Base-by-base conservation (phyloP, 345 rosid genomes). In the Zanthoxylum bungeanum region DNA sequence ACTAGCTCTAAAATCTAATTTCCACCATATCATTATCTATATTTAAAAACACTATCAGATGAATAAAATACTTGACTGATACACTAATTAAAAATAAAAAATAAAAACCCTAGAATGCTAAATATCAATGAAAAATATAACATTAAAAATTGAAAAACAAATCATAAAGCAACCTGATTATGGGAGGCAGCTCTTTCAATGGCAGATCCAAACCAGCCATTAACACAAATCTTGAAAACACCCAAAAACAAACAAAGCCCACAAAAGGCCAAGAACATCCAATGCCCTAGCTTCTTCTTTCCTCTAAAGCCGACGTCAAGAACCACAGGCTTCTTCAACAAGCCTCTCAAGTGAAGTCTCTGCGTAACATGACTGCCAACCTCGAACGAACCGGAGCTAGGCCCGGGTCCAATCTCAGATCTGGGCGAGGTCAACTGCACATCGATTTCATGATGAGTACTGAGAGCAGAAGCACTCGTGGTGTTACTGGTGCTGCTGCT, bases 121-220 rank as follows among this genome's bases (percentile, higher is more conserved):
- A n/a, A n/a, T n/a, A n/a, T n/a, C n/a, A n/a, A n/a, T n/a, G n/a
- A n/a, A n/a, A n/a, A n/a, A n/a, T n/a, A n/a, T n/a, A n/a, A n/a
- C n/a, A n/a, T n/a, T n/a, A n/a, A n/a, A n/a, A n/a, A n/a, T n/a
- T n/a, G n/a, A n/a, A n/a, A n/a, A n/a, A n/a, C n/a, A n/a, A n/a
- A n/a, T n/a, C n/a, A n/a, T n/a, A 60, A 60, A 68, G 65, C 16
- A 52, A 87, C 97, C 97, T 81, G 87, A 69, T 76, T 44, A n/a
- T n/a, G n/a, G 7, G 81, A 83, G 56, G 86, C 69, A 14, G 86
- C 81, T 31, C 76, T 82, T 58, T 94, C 98, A 60, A 90, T 86
- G 68, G 87, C 81, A 71, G 98, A 90, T 85, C 98, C 92, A 77
- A 95, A 83, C 98, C 95, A 90, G 9, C 98, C 98, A 76, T 81